These are phyloP conservation scores for Paecilomyces sp. DNA, from an alignment of 2,329 filamentous ascomycete genomes.

Conservation along the genomic window DNA sequence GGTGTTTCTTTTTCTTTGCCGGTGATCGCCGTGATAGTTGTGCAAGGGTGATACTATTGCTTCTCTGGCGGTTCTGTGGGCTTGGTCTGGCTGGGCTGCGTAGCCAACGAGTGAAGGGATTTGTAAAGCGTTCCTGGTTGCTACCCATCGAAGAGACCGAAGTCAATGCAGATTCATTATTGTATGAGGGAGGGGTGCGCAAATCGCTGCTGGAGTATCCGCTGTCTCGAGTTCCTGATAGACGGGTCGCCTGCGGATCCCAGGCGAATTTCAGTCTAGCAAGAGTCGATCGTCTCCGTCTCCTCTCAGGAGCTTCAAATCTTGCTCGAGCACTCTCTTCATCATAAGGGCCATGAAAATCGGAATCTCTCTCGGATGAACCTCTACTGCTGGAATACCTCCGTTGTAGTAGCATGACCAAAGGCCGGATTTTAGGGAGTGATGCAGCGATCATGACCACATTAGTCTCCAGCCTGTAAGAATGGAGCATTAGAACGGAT, in stretches of 20 bases:
- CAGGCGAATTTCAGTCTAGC: background rate
- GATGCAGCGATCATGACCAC: constrained; percentile 7
- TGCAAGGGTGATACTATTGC: background rate
- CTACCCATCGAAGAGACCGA: background rate
- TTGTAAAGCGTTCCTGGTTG: background rate
- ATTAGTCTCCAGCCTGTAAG: constrained; percentile 5
- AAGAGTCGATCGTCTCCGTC: background rate
- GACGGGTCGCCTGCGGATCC: background rate
- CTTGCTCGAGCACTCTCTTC: background rate
- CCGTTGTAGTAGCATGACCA: background rate
- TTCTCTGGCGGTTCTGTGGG: background rate
- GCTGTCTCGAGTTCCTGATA: background rate
- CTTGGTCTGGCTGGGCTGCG: background rate
- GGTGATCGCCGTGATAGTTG: background rate
- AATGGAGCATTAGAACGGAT: background rate
- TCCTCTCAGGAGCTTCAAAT: background rate
- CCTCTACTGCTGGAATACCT: background rate
- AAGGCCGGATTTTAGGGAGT: constrained; percentile 5
- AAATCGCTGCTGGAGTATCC: background rate
- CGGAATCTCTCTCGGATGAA: background rate
- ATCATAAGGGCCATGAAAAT: background rate
- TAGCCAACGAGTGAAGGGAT: background rate
- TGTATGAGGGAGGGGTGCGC: background rate
- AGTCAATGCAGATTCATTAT: background rate
- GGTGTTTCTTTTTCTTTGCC: background rate